Evolutionary conservation across 331 rosid genomes (phyloP), one percentile per base, ranked within the genome.

Genomic region (Malus hybrid): DNA sequence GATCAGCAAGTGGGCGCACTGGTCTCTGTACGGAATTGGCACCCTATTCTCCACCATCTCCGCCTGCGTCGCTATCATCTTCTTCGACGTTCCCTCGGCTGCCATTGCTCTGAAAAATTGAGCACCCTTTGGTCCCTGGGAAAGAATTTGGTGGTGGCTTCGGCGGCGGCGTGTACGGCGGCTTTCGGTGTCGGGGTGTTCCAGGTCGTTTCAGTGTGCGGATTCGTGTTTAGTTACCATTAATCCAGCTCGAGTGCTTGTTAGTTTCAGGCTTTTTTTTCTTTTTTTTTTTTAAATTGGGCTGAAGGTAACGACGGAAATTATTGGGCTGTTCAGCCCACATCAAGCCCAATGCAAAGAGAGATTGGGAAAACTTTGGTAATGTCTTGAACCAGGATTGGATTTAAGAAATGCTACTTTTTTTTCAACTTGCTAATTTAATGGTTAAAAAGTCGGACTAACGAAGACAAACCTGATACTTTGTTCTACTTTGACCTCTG

Each of bases 41-140:
- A 90, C 96, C 91, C 81, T 81, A 33, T 91, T 89, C 75, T 92
- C 97, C 44, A 88, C 90, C 99, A 94, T 92, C 79, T 94, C 99
- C 42, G 79, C 95, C 80, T 90, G 97, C 34, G 97, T 90, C 46
- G 97, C 97, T 52, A 94, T 92, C 99, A 91, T 94, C 95, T 90
- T 89, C 93, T 94, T 90, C 84, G 97, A 87, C 54, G 97, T 90
- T 5, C 96, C 97, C 56, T 83, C 83, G 6, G 83, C 84, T 46
- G 90, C 96, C 98, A 89, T 91, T 65, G 14, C 42, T 65, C 19
- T 2, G n/a, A 32, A 31, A 15, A 15, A 2, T 65, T 65, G 13
- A 65, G 69, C 42, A 13, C 69, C 29, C 6, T 50, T 18, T 66
- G 36, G 65, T 75, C 56, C 39, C 12, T 27, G 44, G 1, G 16